These are phyloP conservation scores for Ophiocordyceps camponoti-floridani DNA, from an alignment of 2,329 filamentous ascomycete genomes.

Conservation along the genomic window DNA sequence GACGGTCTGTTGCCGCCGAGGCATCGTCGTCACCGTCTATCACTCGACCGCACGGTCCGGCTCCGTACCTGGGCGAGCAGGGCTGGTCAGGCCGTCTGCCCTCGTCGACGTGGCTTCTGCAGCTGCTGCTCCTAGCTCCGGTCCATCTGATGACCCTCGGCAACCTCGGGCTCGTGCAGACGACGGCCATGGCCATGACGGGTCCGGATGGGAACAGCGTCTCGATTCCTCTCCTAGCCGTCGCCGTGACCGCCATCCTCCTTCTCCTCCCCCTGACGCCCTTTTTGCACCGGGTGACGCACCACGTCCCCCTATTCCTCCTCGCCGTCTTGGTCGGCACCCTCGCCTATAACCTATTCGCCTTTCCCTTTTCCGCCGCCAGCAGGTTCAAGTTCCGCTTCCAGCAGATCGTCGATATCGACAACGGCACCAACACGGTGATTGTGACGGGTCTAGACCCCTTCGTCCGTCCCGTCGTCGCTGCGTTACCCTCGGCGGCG, in stretches of 20 bases:
- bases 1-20: constrained; percentile 21
- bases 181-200: constrained; percentile 60
- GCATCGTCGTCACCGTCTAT: constrained; percentile 9
- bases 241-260: constrained; percentile 50
- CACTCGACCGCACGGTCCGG: constrained; percentile 7
- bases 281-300: constrained; percentile 72
- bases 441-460: constrained; percentile 49
- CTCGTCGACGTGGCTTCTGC: constrained; percentile 72
- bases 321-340: constrained; percentile 57
- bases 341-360: constrained; percentile 67
- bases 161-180: constrained; percentile 57
- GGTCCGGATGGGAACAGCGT: constrained; percentile 64
- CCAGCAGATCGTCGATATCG: constrained; percentile 62
- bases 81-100: constrained; percentile 67
- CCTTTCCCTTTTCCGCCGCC: constrained; percentile 72
- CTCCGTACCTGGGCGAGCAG: constrained; percentile 56
- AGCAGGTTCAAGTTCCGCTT: constrained; percentile 80
- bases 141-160: constrained; percentile 61
- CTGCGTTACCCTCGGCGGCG: constrained; percentile 50
- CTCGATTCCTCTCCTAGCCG: constrained; percentile 51
- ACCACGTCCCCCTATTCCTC: constrained; percentile 64
- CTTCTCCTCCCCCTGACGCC: constrained; percentile 62
- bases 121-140: constrained; percentile 66
- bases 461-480: constrained; percentile 49
- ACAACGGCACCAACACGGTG: constrained; percentile 50